Percentiles rank a stretch among this genome's conserved stretches.
Evolutionary conservation across 805 yeast species (phyloP).

Genomic region (Debaryomyces castellii): DNA sequence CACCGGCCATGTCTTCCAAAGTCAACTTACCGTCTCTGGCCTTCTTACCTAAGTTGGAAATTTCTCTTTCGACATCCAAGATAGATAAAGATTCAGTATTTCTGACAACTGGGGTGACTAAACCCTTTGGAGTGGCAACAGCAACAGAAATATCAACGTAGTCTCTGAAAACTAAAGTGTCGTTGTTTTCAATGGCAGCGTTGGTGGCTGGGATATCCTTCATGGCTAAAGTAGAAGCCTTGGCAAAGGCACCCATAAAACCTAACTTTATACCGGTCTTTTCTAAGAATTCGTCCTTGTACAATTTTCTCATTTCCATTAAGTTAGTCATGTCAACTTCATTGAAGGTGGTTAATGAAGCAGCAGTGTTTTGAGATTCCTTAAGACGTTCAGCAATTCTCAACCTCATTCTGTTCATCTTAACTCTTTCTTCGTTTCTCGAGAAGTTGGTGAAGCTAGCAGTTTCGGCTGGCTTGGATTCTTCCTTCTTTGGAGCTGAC

Average conservation of each 20-base stretch:
- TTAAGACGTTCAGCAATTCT: slow-evolving; percentile 98
- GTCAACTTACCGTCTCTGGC: slow-evolving; percentile 97
- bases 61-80: slow-evolving; percentile 87
- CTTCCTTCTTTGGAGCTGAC: slow-evolving; percentile 30
- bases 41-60: slow-evolving; percentile 75
- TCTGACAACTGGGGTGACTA: slow-evolving; percentile 96
- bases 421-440: slow-evolving; percentile 86
- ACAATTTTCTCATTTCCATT: slow-evolving; percentile 90
- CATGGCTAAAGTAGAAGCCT: slow-evolving; percentile 89
- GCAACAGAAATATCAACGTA: slow-evolving; percentile 95
- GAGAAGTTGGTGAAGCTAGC: slow-evolving; percentile 52
- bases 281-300: slow-evolving; percentile 95
- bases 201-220: slow-evolving; percentile 94
- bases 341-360: slow-evolving; percentile 95
- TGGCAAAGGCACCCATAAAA: slow-evolving; percentile 97
- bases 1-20: slow-evolving; percentile 98
- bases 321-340: slow-evolving; percentile 95
- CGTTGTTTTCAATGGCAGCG: slow-evolving; percentile 89
- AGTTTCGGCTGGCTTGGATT: slow-evolving; percentile 28
- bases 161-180: slow-evolving; percentile 93
- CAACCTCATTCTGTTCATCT: slow-evolving; percentile 99
- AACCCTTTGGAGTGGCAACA: slow-evolving; percentile 98
- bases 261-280: slow-evolving; percentile 94
- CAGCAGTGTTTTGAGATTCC: slow-evolving; percentile 99
- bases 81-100: slow-evolving; percentile 90